phyloP scores from a whole-genome alignment of 257 asterid genomes.

The Solanum chiquidenum region DNA sequence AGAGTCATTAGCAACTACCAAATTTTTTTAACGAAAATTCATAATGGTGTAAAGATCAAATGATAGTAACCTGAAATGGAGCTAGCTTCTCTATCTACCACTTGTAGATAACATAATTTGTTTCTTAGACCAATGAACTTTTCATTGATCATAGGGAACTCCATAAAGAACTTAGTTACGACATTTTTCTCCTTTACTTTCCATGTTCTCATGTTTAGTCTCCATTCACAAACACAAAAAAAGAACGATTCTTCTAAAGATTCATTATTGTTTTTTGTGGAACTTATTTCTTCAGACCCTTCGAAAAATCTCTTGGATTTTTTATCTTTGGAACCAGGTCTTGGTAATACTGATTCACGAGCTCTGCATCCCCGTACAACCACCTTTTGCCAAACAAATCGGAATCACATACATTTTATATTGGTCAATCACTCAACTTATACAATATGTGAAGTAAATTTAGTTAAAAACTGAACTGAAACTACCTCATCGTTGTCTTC shows the following conservation, averaged over 20 bases:
- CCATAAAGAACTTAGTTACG: constrained; percentile 40
- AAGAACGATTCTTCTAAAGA: constrained; percentile 18
- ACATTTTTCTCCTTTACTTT: constrained; percentile 39
- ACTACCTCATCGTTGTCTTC: constrained; percentile 51
- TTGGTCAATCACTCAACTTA: neutral
- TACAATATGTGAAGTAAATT: neutral
- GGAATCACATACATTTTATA: neutral
- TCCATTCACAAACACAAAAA: constrained; percentile 52
- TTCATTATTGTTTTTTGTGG: neutral
- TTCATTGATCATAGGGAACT: constrained; percentile 55
- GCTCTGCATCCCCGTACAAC: constrained; percentile 48
- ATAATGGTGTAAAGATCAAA: neutral
- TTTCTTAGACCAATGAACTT: constrained; percentile 21
- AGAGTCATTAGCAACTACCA: neutral
- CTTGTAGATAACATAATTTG: constrained; percentile 44
- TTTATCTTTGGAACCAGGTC: constrained; percentile 47
- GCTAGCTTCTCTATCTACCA: constrained; percentile 28
- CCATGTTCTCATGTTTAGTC: constrained; percentile 37
- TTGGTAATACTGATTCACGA: constrained; percentile 42
- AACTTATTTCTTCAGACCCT: constrained; percentile 20
- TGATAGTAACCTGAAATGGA: constrained; percentile 27
- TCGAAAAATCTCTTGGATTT: constrained; percentile 46
- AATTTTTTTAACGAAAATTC: neutral
- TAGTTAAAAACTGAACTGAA: neutral
- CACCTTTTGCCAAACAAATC: constrained; percentile 21